Base-by-base conservation (phyloP, 2,329 filamentous ascomycete species). In the Fusarium sororula region DNA sequence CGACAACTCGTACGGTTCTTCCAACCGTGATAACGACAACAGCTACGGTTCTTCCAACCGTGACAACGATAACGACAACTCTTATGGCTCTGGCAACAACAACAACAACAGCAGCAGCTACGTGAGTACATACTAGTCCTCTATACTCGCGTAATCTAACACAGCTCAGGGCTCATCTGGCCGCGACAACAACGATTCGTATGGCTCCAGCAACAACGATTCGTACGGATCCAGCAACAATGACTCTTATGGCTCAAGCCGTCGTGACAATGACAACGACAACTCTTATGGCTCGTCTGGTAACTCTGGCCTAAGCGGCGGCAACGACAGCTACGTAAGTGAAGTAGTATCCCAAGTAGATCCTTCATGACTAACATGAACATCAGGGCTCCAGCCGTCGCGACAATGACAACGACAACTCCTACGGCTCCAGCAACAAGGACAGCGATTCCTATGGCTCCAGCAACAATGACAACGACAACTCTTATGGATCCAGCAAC, bases 31-130 rank as follows among this genome's bases (percentile, higher is more conserved):
- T 7, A 41, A 62, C 26, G 42, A 62, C 17, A 70, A 60, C 24
- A 66, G 62, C 61, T 66, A 48, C 30, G 55, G 54, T 32, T 35
- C 28, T 35, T 20, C 72, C n/a, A 41, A 32, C 57, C 66, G 70
- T 42, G 61, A 69, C 24, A 32, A 68, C n/a, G 64, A 69, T 32
- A 51, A 69, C 18, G 68, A 71, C 41, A 70, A 68, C 55, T 51
- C 30, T 24, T 63, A 44, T 18, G 68, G 60, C 22, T 70, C 66
- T 30, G 48, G 62, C 24, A 54, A 60, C 18, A 64, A 69, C 26
- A 58, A 60, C 18, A 64, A 69, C 26, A 58, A 65, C 7, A 26
- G 57, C 41, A 26, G 57, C 41, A 35, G 55, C 50, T 54, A 54
- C 51, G 51, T 54, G 32, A 38, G 51, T 54, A 20, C 18, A 38